phyloP scores from a whole-genome alignment of 2,329 filamentous ascomycete species.

The Fusarium newnesense region DNA sequence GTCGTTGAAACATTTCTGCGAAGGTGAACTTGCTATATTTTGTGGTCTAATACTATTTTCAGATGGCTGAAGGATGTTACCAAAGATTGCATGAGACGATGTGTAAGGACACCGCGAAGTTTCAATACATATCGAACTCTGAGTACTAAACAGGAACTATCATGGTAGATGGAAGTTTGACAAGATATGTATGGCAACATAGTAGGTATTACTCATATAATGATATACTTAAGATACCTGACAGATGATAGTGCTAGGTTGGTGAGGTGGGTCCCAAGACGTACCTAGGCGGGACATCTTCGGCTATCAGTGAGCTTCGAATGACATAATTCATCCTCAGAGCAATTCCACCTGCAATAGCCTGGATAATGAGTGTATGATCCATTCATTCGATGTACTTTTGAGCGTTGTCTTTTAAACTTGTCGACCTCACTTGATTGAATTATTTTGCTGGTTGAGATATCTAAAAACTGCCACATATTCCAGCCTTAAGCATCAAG shows the following conservation, averaged over 20 bases:
- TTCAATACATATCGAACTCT: not conserved
- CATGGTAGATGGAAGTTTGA: not conserved
- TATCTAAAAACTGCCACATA: not conserved
- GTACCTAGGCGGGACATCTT: constrained; percentile 13
- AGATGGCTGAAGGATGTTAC: fast-evolving
- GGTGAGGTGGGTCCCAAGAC: not conserved
- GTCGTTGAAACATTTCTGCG: no score
- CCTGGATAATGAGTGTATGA: constrained; percentile 10
- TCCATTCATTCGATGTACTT: constrained; percentile 6
- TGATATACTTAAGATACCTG: not conserved
- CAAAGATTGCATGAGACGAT: not conserved
- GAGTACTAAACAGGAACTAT: not conserved
- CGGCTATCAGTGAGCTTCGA: constrained; percentile 9
- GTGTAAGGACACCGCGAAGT: no score
- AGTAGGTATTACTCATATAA: not conserved
- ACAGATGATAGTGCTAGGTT: not conserved
- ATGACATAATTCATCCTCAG: constrained; percentile 33
- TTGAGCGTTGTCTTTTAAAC: not conserved
- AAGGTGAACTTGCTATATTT: no score
- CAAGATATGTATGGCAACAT: not conserved
- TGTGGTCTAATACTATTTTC: no score
- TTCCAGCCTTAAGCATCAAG: not conserved
- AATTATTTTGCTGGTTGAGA: not conserved
- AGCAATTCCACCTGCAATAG: constrained; percentile 12
- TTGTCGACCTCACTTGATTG: not conserved